Conservation (phyloP, 192 early-diverging fungal genomes). For the Physocladia obscura region DNA sequence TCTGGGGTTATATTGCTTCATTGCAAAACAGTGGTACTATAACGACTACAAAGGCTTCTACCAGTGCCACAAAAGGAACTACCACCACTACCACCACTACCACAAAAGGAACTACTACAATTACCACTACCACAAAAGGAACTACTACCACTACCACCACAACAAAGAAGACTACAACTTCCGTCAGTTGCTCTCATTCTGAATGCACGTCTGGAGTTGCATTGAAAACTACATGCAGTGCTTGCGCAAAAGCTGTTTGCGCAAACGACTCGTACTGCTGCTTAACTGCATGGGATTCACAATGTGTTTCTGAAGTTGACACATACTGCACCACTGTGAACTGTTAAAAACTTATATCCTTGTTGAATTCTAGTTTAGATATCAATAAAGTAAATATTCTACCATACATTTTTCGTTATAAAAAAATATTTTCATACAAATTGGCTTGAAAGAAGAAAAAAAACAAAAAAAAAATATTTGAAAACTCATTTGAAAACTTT, state of each 20-base stretch:
- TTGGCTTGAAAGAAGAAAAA: too few relatives aligned
- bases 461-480: not conserved
- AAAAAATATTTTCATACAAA: not conserved
- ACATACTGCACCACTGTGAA: too few relatives aligned
- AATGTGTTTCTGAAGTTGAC: too few relatives aligned
- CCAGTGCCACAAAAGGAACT: too few relatives aligned
- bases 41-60: too few relatives aligned
- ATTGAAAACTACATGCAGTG: not conserved
- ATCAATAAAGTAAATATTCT: not conserved
- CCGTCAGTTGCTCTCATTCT: slow-evolving; percentile 1
- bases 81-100: not conserved
- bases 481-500: too few relatives aligned
- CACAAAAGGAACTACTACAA: not conserved
- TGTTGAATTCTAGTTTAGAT: too few relatives aligned
- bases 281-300: too few relatives aligned
- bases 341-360: too few relatives aligned
- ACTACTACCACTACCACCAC: not conserved
- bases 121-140: not conserved
- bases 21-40: too few relatives aligned
- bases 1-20: slow-evolving; percentile 27
- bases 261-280: slow-evolving; percentile 4
- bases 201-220: not conserved
- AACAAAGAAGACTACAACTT: not conserved
- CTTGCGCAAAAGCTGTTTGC: not conserved
- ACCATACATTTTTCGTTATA: not conserved